Evolutionary conservation across 306 rosid species (phyloP).

Genomic region (Quercus variabilis): DNA sequence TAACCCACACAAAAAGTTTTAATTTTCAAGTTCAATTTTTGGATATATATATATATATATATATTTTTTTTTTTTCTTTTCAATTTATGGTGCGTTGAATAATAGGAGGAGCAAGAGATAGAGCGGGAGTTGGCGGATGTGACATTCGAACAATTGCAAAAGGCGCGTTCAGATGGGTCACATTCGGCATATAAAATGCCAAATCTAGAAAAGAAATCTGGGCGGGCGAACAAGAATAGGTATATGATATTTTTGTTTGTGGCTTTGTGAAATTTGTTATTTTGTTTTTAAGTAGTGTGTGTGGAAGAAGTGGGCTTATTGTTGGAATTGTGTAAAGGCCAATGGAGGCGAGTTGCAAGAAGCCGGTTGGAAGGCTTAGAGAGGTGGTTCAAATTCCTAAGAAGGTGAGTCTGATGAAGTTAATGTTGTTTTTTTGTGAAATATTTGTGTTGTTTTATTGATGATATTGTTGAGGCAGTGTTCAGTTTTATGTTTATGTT

Average conservation of each 20-base stretch:
- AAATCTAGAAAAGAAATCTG: slow-evolving; percentile 41
- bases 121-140: slow-evolving; percentile 76
- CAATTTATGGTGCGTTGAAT: not conserved
- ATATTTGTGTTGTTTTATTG: not conserved
- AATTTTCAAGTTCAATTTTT: slow-evolving; percentile 1
- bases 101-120: slow-evolving; percentile 61
- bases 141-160: slow-evolving; percentile 83
- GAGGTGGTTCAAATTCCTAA: slow-evolving; percentile 80
- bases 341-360: slow-evolving; percentile 80
- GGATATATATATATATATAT: too few species aligned
- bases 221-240: slow-evolving; percentile 87
- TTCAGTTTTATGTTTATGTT: not conserved
- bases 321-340: slow-evolving; percentile 54
- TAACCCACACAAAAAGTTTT: not conserved
- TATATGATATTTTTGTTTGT: slow-evolving; percentile 3
- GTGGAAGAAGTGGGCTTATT: slow-evolving; percentile 14
- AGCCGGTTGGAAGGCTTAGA: slow-evolving; percentile 70
- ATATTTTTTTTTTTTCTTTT: not conserved
- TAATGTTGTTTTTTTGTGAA: not conserved
- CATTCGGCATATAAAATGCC: slow-evolving; percentile 40
- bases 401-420: slow-evolving; percentile 42
- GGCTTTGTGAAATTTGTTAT: not conserved
- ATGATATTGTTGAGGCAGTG: not conserved
- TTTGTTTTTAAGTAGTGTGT: not conserved
- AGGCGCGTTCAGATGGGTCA: slow-evolving; percentile 76